phyloP scores from a whole-genome alignment of 768 basidiomycete genomes.

The Lyophyllum shimeji region DNA sequence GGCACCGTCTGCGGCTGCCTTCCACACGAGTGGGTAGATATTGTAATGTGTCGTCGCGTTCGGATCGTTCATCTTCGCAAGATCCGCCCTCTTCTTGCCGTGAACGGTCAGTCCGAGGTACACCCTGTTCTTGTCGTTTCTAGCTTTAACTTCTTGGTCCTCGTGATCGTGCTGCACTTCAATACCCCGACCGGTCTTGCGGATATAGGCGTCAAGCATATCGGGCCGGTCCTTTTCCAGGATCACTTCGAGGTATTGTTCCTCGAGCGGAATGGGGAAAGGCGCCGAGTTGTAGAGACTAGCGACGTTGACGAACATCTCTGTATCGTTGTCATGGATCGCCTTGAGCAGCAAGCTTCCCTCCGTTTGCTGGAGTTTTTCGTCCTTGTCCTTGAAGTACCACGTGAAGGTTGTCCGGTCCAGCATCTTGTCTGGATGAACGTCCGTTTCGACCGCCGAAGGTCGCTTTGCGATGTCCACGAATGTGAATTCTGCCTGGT shows the following conservation, averaged over 20 bases:
- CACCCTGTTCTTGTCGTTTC: slow-evolving; percentile 39
- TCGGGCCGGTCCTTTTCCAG: slow-evolving; percentile 41
- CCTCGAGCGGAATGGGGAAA: slow-evolving; percentile 24
- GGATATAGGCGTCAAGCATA: slow-evolving; percentile 58
- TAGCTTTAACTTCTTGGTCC: slow-evolving; percentile 22
- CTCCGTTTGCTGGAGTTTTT: neutral
- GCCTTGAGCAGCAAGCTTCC: slow-evolving; percentile 32
- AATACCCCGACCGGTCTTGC: slow-evolving; percentile 46
- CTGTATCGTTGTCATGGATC: slow-evolving; percentile 45
- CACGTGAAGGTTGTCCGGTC: slow-evolving; percentile 6
- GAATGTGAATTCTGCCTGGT: slow-evolving; percentile 40
- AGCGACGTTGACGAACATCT: slow-evolving; percentile 48
- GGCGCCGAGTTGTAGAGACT: slow-evolving; percentile 41
- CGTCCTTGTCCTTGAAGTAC: slow-evolving; percentile 1
- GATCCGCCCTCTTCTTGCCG: slow-evolving; percentile 60
- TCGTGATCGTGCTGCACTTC: slow-evolving; percentile 26
- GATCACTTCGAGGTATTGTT: slow-evolving; percentile 24
- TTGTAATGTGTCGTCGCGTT: slow-evolving; percentile 26
- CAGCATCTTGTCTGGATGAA: slow-evolving; percentile 39
- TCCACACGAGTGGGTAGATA: slow-evolving; percentile 40
- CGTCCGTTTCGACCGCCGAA: slow-evolving; percentile 39
- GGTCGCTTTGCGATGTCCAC: slow-evolving; percentile 52
- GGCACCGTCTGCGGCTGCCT: slow-evolving; percentile 33
- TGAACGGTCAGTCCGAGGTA: slow-evolving; percentile 64
- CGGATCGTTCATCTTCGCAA: slow-evolving; percentile 51